Evolutionary conservation across 495 filamentous ascomycete genomes (phyloP).

Genomic region (Hyaloscypha bicolor): DNA sequence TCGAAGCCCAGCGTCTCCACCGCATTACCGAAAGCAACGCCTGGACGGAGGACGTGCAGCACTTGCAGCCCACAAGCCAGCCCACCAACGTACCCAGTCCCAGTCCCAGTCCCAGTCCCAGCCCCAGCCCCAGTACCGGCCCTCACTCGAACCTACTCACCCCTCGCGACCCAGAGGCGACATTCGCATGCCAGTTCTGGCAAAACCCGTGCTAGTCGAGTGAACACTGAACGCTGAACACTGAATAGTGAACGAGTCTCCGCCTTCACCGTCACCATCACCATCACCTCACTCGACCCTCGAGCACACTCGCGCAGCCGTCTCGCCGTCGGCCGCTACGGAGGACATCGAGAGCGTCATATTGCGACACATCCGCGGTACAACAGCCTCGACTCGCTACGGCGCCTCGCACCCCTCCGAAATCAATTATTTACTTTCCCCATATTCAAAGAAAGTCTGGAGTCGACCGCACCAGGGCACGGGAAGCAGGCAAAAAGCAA

Average conservation of each 20-base stretch:
- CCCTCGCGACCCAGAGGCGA: not conserved
- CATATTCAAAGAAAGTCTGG: not conserved
- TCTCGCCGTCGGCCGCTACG: not conserved
- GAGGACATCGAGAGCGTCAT: constrained; percentile 1
- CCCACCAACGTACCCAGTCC: constrained; percentile 1
- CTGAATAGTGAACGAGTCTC: not conserved
- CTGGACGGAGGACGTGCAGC: constrained; percentile 7
- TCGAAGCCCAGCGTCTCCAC: constrained; percentile 10
- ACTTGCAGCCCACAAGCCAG: not conserved
- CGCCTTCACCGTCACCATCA: not conserved
- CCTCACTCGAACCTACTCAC: not conserved
- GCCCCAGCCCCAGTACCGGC: not conserved
- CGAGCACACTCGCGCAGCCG: not conserved
- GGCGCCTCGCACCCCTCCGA: not conserved
- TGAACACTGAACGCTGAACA: not conserved
- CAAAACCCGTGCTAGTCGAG: not conserved
- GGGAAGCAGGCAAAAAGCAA: not conserved
- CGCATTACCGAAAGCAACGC: constrained; percentile 16
- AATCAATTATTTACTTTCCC: not conserved
- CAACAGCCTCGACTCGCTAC: not conserved
- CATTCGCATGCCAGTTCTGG: not conserved
- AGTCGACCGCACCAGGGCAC: constrained; percentile 3
- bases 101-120: not conserved
- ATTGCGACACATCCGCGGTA: constrained; percentile 16
- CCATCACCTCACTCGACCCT: not conserved